Conservation (phyloP, 1,284 basidiomycete genomes). For the Peniophora sp. region DNA sequence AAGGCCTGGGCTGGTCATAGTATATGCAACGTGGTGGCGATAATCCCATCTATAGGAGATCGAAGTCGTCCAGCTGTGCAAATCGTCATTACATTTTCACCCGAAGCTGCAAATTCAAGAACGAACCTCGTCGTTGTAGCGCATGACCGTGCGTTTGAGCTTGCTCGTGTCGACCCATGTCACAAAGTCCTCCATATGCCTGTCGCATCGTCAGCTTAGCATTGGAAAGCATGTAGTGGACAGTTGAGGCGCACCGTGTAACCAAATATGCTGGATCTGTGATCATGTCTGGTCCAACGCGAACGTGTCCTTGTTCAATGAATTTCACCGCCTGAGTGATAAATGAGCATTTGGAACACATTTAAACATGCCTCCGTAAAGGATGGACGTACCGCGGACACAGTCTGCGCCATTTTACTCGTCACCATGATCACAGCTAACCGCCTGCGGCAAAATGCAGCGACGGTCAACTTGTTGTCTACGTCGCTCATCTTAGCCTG, state of each 20-base stretch:
- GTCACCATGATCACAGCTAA: constrained; percentile 91
- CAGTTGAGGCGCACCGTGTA: constrained; percentile 50
- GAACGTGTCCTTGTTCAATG: constrained; percentile 97
- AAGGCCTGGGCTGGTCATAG: too few relatives aligned
- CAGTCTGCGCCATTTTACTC: constrained; percentile 93
- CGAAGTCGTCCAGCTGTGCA: constrained; percentile 81
- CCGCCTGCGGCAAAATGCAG: constrained; percentile 87
- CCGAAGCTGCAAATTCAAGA: constrained; percentile 1
- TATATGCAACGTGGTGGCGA: not conserved
- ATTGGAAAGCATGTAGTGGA: constrained; percentile 5
- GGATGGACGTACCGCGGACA: constrained; percentile 71
- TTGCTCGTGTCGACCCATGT: constrained; percentile 99
- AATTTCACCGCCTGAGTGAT: constrained; percentile 83
- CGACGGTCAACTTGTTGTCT: constrained; percentile 92
- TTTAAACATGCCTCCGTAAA: constrained; percentile 2
- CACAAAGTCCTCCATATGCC: constrained; percentile 98
- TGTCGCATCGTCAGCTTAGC: constrained; percentile 17
- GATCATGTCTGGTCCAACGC: constrained; percentile 93
- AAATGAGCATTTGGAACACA: not conserved
- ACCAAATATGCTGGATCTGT: constrained; percentile 97
- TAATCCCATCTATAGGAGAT: constrained; percentile 66
- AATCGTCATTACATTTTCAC: constrained; percentile 6
- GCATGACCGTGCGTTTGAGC: constrained; percentile 92
- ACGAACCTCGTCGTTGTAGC: constrained; percentile 93
- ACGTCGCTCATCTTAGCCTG: constrained; percentile 84